phyloP scores from a whole-genome alignment of 1,139 yeast genomes.

The Blastobotrys petasosporus region DNA sequence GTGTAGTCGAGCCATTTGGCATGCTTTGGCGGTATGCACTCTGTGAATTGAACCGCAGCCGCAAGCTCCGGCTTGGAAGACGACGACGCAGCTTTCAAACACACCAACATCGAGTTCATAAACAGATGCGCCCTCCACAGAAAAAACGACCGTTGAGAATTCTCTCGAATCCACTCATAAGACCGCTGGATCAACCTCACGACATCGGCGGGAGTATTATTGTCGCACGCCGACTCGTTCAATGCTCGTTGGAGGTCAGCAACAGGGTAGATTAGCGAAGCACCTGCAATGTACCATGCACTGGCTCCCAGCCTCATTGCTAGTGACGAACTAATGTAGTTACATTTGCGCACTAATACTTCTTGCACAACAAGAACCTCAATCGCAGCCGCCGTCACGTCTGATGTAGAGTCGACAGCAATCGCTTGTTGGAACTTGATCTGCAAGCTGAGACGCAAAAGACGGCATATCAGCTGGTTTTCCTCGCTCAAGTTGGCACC shows the following conservation, averaged over 20 bases:
- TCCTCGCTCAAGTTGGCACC: not conserved
- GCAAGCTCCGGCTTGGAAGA: not conserved
- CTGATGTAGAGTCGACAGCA: not conserved
- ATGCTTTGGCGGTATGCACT: conserved; percentile 3
- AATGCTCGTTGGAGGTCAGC: not conserved
- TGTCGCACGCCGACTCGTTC: conserved; percentile 8
- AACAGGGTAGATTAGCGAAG: conserved; percentile 3
- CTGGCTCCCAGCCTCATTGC: conserved; percentile 7
- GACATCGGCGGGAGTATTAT: conserved; percentile 6
- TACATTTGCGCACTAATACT: not conserved
- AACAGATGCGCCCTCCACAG: conserved; percentile 18
- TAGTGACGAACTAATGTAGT: not conserved
- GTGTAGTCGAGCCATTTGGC: conserved; percentile 6
- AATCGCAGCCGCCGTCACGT: not conserved
- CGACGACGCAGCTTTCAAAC: not conserved
- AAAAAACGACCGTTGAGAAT: not conserved
- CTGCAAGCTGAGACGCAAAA: conserved; percentile 4
- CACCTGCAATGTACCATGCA: conserved; percentile 14
- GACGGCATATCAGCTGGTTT: not conserved
- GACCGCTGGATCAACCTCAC: not conserved
- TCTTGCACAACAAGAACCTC: not conserved
- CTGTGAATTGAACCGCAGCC: not conserved
- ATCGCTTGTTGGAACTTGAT: conserved; percentile 4
- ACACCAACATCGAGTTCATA: conserved; percentile 10
- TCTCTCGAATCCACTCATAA: not conserved